phyloP scores from a whole-genome alignment of 2,329 filamentous ascomycete genomes.

The Diaporthe sp. region DNA sequence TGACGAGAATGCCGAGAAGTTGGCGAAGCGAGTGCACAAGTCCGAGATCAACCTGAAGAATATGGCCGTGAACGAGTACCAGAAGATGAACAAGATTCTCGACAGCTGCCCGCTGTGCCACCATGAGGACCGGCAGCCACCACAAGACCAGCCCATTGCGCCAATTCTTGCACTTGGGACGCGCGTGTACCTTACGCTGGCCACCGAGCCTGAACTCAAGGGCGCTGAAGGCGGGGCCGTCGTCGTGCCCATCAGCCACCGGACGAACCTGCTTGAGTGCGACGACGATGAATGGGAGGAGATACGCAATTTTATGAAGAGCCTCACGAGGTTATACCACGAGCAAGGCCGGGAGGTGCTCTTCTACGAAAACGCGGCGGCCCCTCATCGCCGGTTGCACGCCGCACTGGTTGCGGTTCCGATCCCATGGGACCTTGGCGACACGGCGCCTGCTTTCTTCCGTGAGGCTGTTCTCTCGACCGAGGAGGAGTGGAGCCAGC shows the following conservation, averaged over 20 bases:
- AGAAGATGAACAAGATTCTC: conserved; percentile 88
- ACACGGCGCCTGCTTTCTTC: conserved; percentile 94
- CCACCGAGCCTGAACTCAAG: conserved; percentile 89
- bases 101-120: conserved; percentile 92
- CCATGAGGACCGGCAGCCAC: conserved; percentile 82
- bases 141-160: conserved; percentile 78
- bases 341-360: conserved; percentile 91
- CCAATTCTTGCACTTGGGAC: conserved; percentile 90
- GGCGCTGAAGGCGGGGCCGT: conserved; percentile 80
- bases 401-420: conserved; percentile 89
- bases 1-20: conserved; percentile 93
- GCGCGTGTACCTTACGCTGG: conserved; percentile 87
- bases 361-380: conserved; percentile 97
- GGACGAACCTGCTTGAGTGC: conserved; percentile 92
- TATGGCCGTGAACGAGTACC: conserved; percentile 87
- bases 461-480: conserved; percentile 89
- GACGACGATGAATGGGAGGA: conserved; percentile 99
- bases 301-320: conserved; percentile 99
- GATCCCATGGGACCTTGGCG: conserved; percentile 90
- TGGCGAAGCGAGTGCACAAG: conserved; percentile 89
- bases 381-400: conserved; percentile 82
- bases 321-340: conserved; percentile 92
- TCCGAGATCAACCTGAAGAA: conserved; percentile 91
- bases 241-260: conserved; percentile 90
- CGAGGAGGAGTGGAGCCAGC: conserved; percentile 96